Evolutionary conservation across 371 early-diverging fungal genomes (phyloP), one percentile per base, ranked within the genome.

Genomic region (Mucor sp.): DNA sequence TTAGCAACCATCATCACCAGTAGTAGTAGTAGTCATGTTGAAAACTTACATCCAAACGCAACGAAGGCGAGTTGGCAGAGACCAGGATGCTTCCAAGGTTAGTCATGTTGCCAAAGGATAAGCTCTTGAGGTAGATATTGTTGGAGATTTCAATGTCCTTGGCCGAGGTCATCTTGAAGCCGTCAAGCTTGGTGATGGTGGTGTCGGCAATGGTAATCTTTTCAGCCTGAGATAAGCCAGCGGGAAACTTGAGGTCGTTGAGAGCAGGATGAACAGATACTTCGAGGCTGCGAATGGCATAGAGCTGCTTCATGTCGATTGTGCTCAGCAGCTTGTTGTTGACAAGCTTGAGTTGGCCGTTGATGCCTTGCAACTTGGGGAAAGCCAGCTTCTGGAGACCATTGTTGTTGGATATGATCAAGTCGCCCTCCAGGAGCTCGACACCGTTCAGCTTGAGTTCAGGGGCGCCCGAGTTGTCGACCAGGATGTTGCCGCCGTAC

Each of bases 181-280:
- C 85, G 15, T 85, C 80, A 33, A 86, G 21, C 0, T 66, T 66
- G 0, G 83, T 76, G 11, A 78, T 71, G 11, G 78, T 81, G 6
- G 82, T 79, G 58, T 85, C 85, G 27, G 82, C 62, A 21, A 84
- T 67, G 1, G 48, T 67, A 19, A 88, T 60, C 9, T 61, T 71
- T 11, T 81, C 67, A 8, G 78, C 71, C 19, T 75, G 74, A 3
- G 74, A 63, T 4, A 88, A 60, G 9, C 77, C 76, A 21, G 71
- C 60, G 25, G 81, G 70, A 21, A 88, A 77, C 7, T 66, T 73
- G 30, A 83, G 72, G 8, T 79, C 68, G 3, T 72, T 68, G 0
- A 86, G 75, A 0, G 81, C 78, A 1, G 86, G 85, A 23, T 74
- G 75, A 7, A 77, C 74, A 48, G 78, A 65, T 21, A 87, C 68